Evolutionary conservation across 768 basidiomycete genomes (phyloP).

Genomic region (Phlebiopsis flavidoalba): DNA sequence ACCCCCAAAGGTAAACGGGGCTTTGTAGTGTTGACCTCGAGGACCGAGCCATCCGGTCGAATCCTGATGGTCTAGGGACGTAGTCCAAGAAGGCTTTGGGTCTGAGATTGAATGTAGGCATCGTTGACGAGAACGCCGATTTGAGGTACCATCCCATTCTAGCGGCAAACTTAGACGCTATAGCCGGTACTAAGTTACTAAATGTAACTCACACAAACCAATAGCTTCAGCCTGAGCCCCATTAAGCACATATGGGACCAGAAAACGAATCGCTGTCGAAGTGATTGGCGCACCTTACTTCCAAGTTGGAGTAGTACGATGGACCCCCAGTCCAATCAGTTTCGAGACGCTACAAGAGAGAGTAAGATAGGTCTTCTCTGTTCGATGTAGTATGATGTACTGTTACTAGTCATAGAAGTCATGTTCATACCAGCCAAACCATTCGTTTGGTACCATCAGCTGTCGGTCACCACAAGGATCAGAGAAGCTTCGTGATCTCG

Average conservation of each 20-base stretch:
- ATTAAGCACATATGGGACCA: background rate
- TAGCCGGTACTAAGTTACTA: background rate
- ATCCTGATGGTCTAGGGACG: conserved; percentile 46
- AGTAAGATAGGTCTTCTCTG: background rate
- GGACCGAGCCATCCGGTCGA: conserved; percentile 53
- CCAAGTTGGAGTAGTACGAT: conserved; percentile 29
- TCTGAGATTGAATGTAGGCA: conserved; percentile 41
- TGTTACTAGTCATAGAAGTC: conserved; percentile 32
- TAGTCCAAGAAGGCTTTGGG: conserved; percentile 44
- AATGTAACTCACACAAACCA: conserved; percentile 44
- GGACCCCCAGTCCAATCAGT: conserved; percentile 31
- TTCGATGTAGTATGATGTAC: background rate
- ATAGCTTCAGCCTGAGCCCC: conserved; percentile 44
- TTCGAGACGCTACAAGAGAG: conserved; percentile 23
- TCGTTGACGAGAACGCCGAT: conserved; percentile 43
- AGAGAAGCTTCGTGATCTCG: background rate
- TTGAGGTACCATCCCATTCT: conserved; percentile 55
- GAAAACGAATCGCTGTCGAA: background rate
- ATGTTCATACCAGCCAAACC: conserved; percentile 31
- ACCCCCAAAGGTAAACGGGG: conserved; percentile 54
- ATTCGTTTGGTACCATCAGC: conserved; percentile 29
- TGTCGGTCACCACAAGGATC: background rate
- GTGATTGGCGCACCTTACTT: conserved; percentile 26
- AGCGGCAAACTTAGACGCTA: background rate
- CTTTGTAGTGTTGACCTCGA: conserved; percentile 46